Evolutionary conservation across 2,329 filamentous ascomycete species (phyloP).

Genomic region (Arthrobotrys pseudoclavata): DNA sequence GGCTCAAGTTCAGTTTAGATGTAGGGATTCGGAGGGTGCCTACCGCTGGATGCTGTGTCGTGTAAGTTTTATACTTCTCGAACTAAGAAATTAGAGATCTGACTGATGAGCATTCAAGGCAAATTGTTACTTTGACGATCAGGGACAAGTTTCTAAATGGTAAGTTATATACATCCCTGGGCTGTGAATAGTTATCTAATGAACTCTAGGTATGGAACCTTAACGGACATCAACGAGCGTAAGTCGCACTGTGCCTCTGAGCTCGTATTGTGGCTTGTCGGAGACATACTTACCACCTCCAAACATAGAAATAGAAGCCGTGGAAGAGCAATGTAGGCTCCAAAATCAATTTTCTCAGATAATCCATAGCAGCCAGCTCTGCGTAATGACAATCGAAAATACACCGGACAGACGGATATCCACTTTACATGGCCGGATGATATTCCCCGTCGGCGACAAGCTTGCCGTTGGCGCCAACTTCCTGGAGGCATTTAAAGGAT

Average conservation of each 20-base stretch:
- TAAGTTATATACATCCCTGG: slow-evolving; percentile 8
- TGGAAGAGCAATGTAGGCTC: slow-evolving; percentile 48
- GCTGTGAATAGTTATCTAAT: slow-evolving; percentile 2
- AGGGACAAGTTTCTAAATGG: slow-evolving; percentile 40
- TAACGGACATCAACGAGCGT: slow-evolving; percentile 57
- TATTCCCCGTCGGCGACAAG: slow-evolving; percentile 54
- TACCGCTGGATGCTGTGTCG: slow-evolving; percentile 85
- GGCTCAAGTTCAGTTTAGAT: slow-evolving; percentile 78
- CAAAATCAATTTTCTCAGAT: slow-evolving; percentile 43
- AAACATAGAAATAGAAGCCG: slow-evolving; percentile 51
- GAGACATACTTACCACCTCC: slow-evolving; percentile 7
- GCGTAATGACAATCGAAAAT: slow-evolving; percentile 58
- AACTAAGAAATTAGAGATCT: background rate
- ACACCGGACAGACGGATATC: slow-evolving; percentile 53
- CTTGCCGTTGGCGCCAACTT: slow-evolving; percentile 51
- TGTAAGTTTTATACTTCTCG: slow-evolving; percentile 64
- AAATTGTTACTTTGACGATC: slow-evolving; percentile 38
- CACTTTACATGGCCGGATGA: slow-evolving; percentile 45
- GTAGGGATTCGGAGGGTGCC: slow-evolving; percentile 75
- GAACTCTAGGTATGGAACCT: slow-evolving; percentile 48
- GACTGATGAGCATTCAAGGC: slow-evolving; percentile 40
- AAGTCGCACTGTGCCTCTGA: slow-evolving; percentile 14
- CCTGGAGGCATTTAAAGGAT: slow-evolving; percentile 50
- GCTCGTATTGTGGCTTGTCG: background rate
- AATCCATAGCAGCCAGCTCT: slow-evolving; percentile 48